A percentile compares a stretch with the other conserved stretches of the same genome.
phyloP scores from a whole-genome alignment of 1,284 basidiomycete species.

The Puccinia polysora region DNA sequence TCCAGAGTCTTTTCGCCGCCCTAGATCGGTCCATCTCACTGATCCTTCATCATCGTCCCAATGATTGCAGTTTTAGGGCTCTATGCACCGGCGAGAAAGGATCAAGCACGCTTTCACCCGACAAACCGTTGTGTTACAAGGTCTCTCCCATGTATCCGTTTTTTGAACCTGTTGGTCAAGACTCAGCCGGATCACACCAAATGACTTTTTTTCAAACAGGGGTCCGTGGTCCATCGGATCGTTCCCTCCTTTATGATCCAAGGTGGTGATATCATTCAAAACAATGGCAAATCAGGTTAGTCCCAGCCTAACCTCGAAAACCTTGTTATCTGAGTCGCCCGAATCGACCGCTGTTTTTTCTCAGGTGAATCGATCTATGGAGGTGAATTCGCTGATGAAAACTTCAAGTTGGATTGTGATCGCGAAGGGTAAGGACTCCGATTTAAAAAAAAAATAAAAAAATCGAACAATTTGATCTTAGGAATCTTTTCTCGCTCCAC shows the following conservation, averaged over 20 bases:
- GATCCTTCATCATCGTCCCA: background rate
- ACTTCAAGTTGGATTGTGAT: constrained; percentile 32
- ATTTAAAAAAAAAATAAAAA: background rate
- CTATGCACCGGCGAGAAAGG: constrained; percentile 39
- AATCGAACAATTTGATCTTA: background rate
- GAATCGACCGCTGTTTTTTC: background rate
- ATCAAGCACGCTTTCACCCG: constrained; percentile 17
- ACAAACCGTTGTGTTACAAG: constrained; percentile 31
- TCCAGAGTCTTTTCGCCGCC: background rate
- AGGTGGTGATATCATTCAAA: constrained; percentile 37
- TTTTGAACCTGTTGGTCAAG: background rate
- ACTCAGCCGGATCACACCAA: background rate
- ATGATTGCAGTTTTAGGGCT: constrained; percentile 5
- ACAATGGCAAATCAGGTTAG: constrained; percentile 33
- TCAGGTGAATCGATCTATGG: constrained; percentile 41
- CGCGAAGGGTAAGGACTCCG: constrained; percentile 15
- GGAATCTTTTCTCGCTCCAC: background rate
- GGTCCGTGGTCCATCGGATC: constrained; percentile 33
- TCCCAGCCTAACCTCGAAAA: background rate
- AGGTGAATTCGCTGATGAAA: constrained; percentile 35
- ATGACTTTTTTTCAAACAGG: constrained; percentile 17
- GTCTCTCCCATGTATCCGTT: background rate
- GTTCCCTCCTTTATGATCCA: constrained; percentile 38
- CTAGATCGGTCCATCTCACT: background rate
- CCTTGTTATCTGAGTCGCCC: background rate